These are phyloP conservation scores for Ensete glaucum DNA, from an alignment of 176 grass and related monocot species.

Conservation along the genomic window DNA sequence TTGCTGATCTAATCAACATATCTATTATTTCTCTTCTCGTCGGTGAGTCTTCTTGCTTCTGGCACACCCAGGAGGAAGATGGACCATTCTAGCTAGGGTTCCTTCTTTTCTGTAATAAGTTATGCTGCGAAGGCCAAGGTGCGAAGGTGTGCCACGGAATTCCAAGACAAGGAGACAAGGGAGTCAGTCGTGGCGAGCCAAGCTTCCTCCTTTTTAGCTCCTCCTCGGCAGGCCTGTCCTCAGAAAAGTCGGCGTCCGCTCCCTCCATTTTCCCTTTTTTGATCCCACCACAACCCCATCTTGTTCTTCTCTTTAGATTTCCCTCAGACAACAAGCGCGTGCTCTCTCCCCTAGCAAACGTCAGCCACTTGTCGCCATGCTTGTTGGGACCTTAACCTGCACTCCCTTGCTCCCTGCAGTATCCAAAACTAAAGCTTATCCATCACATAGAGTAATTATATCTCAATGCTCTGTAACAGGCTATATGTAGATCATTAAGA, in stretches of 20 bases:
- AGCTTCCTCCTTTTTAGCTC: slow-evolving; percentile 28
- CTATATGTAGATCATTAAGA: neutral
- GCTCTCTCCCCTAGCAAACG: slow-evolving; percentile 15
- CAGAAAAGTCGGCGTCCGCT: neutral
- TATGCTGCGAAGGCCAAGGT: neutral
- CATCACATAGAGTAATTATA: neutral
- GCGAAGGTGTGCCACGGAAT: slow-evolving; percentile 48
- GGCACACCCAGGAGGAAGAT: neutral
- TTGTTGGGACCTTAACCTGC: neutral
- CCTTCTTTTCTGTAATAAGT: too few species aligned
- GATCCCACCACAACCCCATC: slow-evolving; percentile 1
- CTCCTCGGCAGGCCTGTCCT: slow-evolving; percentile 16
- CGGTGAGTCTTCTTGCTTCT: neutral
- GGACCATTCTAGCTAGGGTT: neutral
- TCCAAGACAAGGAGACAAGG: slow-evolving; percentile 67
- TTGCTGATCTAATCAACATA: neutral
- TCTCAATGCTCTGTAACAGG: neutral
- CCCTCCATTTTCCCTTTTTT: neutral
- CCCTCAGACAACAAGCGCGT: slow-evolving; percentile 5
- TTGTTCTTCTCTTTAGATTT: neutral
- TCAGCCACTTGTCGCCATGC: slow-evolving; percentile 19
- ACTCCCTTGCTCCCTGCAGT: neutral
- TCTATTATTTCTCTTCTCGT: neutral
- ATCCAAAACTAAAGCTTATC: neutral
- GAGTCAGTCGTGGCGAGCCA: slow-evolving; percentile 56